These are phyloP conservation scores for Taiwanofungus camphoratus DNA, from an alignment of 1,284 basidiomycete genomes.

Conservation along the genomic window DNA sequence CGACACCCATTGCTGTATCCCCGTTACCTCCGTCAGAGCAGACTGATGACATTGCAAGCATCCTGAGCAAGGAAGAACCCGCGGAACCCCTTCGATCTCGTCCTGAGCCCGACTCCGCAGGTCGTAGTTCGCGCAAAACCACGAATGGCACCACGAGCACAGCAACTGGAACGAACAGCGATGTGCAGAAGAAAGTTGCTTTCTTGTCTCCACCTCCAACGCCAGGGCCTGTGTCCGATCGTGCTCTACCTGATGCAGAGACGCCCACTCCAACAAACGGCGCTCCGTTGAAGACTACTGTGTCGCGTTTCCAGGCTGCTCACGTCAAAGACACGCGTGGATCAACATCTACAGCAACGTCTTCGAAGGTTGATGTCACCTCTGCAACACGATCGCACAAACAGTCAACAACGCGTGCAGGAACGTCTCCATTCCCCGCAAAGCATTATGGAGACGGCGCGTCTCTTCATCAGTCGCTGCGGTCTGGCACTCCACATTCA, in stretches of 20 bases:
- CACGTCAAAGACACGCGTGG: slow-evolving; percentile 66
- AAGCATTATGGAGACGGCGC: slow-evolving; percentile 40
- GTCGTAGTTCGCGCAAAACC: slow-evolving; percentile 48
- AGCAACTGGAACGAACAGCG: slow-evolving; percentile 28
- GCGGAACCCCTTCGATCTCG: neutral
- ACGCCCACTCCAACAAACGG: slow-evolving; percentile 31
- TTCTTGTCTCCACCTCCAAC: slow-evolving; percentile 77
- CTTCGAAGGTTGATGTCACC: slow-evolving; percentile 37
- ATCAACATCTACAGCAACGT: slow-evolving; percentile 52
- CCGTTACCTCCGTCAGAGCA: slow-evolving; percentile 19
- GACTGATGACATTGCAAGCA: slow-evolving; percentile 1
- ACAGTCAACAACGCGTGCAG: slow-evolving; percentile 54
- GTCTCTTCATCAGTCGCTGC: slow-evolving; percentile 58
- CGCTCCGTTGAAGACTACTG: slow-evolving; percentile 49
- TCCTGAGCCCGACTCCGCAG: slow-evolving; percentile 40
- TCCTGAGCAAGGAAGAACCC: neutral
- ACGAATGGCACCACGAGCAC: slow-evolving; percentile 37
- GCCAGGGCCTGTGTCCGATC: slow-evolving; percentile 34
- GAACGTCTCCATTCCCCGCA: slow-evolving; percentile 54
- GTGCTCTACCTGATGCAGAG: slow-evolving; percentile 32
- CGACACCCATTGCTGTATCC: slow-evolving; percentile 26
- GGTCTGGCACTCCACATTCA: slow-evolving; percentile 75
- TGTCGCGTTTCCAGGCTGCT: slow-evolving; percentile 68
- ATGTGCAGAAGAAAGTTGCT: slow-evolving; percentile 75
- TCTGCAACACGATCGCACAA: slow-evolving; percentile 32